Base-by-base conservation (phyloP, 768 basidiomycete species). In the button mushroom (Agaricus bisporus) region DNA sequence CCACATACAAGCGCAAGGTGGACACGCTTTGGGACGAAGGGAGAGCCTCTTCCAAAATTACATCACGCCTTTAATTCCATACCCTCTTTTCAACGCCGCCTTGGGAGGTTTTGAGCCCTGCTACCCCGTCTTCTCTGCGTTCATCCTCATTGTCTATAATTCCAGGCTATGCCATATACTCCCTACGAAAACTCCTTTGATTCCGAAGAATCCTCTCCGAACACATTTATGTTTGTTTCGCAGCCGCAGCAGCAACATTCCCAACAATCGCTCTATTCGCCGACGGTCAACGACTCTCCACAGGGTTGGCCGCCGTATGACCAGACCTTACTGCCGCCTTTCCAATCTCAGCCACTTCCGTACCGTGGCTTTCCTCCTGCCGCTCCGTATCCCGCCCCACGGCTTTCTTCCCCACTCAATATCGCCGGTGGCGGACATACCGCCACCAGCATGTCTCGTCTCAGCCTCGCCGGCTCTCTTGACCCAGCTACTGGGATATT, bases 401-500 rank as follows among this genome's bases (percentile, higher is more conserved):
- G 63, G 18, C 55, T 67, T 18, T 63, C 68, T 25, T 62, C 69
- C n/a, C 66, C 68, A 11, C 48, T 58, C 54, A 43, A n/a, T 48
- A 17, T 49, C 58, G 54, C 50, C 48, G 48, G 57, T 59, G 54
- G 43, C 56, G 25, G 44, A n/a, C 41, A 38, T 26, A 11, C 36
- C 48, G 49, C 43, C 46, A 51, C 53, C 41, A 53, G 32, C 17
- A 29, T 53, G 18, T 32, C 49, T 25, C 54, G 57, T 48, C 48
- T 41, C 37, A 43, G 48, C 4, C 72, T 85, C 22, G 76, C 80
- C 0, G 85, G 85, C 37, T 81, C 82, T 0, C 71, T 87, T 36
- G 82, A 87, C 64, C 80, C 80, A 1, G 58, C 72, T 2, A 86
- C 84, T 0, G 82, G 82, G n/a, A 77, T 85, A 41, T 85, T 84